phyloP scores from a whole-genome alignment of 352 stramenopile genomes.

The Pythium folliculosum region DNA sequence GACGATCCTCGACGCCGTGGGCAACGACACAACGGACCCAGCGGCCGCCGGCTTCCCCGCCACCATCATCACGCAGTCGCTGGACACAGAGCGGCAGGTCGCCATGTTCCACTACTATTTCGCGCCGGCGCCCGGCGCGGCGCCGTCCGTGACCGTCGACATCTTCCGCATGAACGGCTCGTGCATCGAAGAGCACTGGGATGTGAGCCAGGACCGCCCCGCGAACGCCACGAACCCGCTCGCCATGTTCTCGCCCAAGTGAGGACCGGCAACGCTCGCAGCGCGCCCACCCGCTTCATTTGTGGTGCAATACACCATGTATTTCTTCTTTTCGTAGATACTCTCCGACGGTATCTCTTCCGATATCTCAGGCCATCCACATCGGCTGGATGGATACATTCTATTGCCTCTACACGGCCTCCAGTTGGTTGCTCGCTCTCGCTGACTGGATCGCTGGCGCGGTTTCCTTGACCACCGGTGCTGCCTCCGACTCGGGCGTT shows the following conservation, averaged over 20 bases:
- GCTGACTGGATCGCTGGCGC: not conserved
- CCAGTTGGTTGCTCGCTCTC: not conserved
- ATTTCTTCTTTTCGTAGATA: not conserved
- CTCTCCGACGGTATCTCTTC: not conserved
- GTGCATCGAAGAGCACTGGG: conserved; percentile 12
- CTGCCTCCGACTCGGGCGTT: not conserved
- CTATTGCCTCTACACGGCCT: not conserved
- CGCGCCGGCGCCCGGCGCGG: conserved; percentile 4
- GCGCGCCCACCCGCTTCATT: too few relatives aligned
- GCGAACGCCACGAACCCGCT: conserved; percentile 13
- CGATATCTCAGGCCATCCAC: not conserved
- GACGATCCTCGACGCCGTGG: not conserved
- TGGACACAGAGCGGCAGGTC: not conserved
- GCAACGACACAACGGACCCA: not conserved
- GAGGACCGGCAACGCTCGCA: not conserved
- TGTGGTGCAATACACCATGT: not conserved
- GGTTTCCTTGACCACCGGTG: not conserved
- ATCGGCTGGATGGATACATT: not conserved
- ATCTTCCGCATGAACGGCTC: conserved; percentile 20
- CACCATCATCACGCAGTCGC: conserved; percentile 12
- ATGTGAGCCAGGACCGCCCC: conserved; percentile 12
- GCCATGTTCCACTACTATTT: conserved; percentile 15
- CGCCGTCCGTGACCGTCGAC: conserved; percentile 7
- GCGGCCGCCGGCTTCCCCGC: conserved; percentile 2
- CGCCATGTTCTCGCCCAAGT: conserved; percentile 4